Conservation (phyloP, 1,284 basidiomycete genomes). For the Ganoderma lucidum region DNA sequence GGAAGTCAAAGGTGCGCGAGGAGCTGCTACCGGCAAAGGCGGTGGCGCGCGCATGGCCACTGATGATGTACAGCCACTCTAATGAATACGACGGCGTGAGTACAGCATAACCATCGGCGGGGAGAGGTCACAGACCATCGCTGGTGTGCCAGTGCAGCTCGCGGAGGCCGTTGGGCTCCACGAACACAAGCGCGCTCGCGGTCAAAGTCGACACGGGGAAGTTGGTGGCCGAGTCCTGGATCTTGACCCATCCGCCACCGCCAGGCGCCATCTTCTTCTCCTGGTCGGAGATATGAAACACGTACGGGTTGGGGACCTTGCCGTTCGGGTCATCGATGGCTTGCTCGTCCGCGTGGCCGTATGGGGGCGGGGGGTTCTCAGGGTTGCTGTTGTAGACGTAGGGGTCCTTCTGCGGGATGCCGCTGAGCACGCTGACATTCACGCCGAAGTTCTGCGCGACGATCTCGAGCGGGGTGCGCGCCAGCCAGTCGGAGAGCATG, state of each 20-base stretch:
- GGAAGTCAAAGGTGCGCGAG: slow-evolving; percentile 40
- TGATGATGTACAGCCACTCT: slow-evolving; percentile 42
- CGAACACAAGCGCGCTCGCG: slow-evolving; percentile 38
- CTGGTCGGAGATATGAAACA: slow-evolving; percentile 39
- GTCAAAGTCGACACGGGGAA: slow-evolving; percentile 38
- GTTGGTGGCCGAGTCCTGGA: slow-evolving; percentile 40
- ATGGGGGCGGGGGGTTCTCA: slow-evolving; percentile 28
- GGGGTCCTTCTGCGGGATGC: slow-evolving; percentile 40
- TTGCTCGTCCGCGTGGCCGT: slow-evolving; percentile 38
- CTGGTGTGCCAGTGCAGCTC: slow-evolving; percentile 40
- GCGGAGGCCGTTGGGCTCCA: slow-evolving; percentile 40
- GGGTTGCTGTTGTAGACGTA: slow-evolving; percentile 36
- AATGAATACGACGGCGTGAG: neutral
- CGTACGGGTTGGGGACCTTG: slow-evolving; percentile 35
- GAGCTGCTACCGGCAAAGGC: slow-evolving; percentile 38
- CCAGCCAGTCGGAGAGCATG: slow-evolving; percentile 42
- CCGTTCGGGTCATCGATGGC: slow-evolving; percentile 39
- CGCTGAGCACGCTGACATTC: slow-evolving; percentile 31
- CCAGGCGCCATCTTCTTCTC: slow-evolving; percentile 36
- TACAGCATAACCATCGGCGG: too few relatives aligned
- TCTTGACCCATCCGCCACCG: slow-evolving; percentile 41
- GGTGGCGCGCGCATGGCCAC: slow-evolving; percentile 38
- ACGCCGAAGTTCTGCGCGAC: slow-evolving; percentile 41
- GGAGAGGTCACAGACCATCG: slow-evolving; percentile 31
- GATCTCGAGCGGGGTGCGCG: slow-evolving; percentile 39